Conservation (phyloP, 202 grass and related monocot species). For the Carex arenaria region DNA sequence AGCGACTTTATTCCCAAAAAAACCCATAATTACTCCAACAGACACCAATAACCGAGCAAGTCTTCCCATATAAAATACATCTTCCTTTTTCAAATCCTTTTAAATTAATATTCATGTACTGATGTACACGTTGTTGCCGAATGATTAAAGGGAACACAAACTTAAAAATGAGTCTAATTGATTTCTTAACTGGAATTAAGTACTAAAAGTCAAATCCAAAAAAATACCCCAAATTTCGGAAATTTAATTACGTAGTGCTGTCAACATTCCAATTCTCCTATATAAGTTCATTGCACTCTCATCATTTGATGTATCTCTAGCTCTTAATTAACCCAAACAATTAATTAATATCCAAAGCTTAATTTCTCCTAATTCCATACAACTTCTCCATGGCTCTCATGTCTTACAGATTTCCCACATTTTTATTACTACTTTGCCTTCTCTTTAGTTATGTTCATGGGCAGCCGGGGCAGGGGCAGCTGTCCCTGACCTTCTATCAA, state of each 20-base stretch:
- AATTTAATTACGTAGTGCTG: not conserved
- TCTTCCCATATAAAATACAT: not conserved
- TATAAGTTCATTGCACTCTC: not conserved
- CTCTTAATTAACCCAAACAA: not conserved
- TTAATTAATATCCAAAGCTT: not conserved
- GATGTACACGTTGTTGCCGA: not conserved
- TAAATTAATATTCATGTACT: not conserved
- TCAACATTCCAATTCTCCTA: not conserved
- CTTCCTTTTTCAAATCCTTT: not conserved
- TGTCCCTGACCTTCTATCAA: conserved; percentile 46
- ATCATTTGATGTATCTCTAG: not conserved
- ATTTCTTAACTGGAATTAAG: not conserved
- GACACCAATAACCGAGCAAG: not conserved
- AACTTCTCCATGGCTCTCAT: not conserved
- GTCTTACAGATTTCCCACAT: not conserved
- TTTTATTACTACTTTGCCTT: not conserved
- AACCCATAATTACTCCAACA: not conserved
- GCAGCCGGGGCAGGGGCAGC: conserved; percentile 1
- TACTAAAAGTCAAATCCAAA: not conserved
- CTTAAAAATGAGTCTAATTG: not conserved
- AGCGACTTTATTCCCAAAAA: not conserved
- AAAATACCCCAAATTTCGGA: not conserved
- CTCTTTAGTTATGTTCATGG: conserved; percentile 13
- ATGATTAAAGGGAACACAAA: not conserved
- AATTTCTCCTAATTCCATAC: not conserved